Evolutionary conservation across 139 green algal species (phyloP), one percentile per base, ranked within the genome.

Genomic region (Ostreobium quekettii): DNA sequence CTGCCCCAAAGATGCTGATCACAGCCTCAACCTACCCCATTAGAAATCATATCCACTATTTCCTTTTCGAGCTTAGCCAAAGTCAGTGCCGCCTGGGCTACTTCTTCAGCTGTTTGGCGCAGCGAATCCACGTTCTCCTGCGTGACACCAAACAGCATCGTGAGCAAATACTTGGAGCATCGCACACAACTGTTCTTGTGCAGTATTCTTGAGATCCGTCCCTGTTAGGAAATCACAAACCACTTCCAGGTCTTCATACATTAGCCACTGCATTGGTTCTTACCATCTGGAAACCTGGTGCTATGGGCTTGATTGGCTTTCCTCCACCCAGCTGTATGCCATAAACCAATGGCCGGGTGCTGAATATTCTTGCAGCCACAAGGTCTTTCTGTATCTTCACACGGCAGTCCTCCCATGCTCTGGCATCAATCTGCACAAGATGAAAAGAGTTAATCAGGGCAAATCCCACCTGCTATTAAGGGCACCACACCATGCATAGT

Each of bases 61-160:
- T 90, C 77, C 4, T 86, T 80, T 77, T 97, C 91, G 22, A 86
- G 72, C 1, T 76, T 64, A 33, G 96, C 88, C 35, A 97, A 75
- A 26, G 80, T 31, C 11, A 80, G 76, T 1, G 91, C 91, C 30
- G 90, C 89, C 38, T 85, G 66, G 0, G 84, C 78, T 83, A 97
- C 93, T 67, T 97, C 90, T 19, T 80, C 82, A 4, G 90, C 91
- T 15, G 91, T 87, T 36, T 86, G 71, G 78, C 96, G 89, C 65
- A 97, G 79, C 4, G 75, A 72, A 24, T 77, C 75, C 2, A 88
- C 83, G 37, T 88, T 84, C 4, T 69, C 80, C 58, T 75, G 65
- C 1, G n/a, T n/a, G n/a, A n/a, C n/a, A n/a, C n/a, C n/a, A n/a
- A n/a, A n/a, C n/a, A n/a, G n/a, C n/a, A n/a, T n/a, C n/a, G n/a